A percentile compares a stretch with the other conserved stretches of the same genome.
Conservation (phyloP, 176 grass and related monocot genomes). For the Bonia amplexicaulis region DNA sequence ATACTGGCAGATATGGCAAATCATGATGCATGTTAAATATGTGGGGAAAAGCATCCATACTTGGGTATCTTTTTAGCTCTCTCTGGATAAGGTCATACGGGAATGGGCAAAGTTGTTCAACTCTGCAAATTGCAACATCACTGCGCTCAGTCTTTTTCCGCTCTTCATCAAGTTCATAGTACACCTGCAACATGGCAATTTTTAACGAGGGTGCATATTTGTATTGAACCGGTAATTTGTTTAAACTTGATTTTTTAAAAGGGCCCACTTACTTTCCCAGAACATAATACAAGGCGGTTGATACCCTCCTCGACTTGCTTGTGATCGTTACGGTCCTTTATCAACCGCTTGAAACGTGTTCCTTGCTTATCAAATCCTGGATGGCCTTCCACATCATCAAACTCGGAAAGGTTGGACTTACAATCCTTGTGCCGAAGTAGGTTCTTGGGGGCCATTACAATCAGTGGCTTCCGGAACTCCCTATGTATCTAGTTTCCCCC, state of each 20-base stretch:
- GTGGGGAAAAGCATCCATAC: slow-evolving; percentile 37
- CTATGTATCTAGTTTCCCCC: slow-evolving; percentile 60
- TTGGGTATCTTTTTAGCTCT: slow-evolving; percentile 93
- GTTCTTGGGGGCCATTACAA: slow-evolving; percentile 84
- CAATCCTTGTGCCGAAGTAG: slow-evolving; percentile 93
- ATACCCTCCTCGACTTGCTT: slow-evolving; percentile 70
- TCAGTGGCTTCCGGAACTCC: slow-evolving; percentile 81
- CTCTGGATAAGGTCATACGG: slow-evolving; percentile 91
- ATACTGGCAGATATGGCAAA: background rate
- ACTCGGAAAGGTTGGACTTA: slow-evolving; percentile 91
- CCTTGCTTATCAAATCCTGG: slow-evolving; percentile 92
- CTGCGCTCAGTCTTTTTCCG: slow-evolving; percentile 52
- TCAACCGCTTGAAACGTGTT: slow-evolving; percentile 89
- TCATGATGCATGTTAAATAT: background rate
- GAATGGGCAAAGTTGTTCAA: slow-evolving; percentile 87
- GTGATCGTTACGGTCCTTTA: slow-evolving; percentile 85
- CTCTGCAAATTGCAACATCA: slow-evolving; percentile 86
- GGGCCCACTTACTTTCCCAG: slow-evolving; percentile 64
- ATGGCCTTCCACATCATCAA: slow-evolving; percentile 91
- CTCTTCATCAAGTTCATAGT: slow-evolving; percentile 93
- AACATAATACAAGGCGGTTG: slow-evolving; percentile 83
- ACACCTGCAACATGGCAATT: slow-evolving; percentile 52
- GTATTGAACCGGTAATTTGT: background rate
- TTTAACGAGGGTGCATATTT: background rate
- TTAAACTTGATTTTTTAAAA: background rate